Conservation (phyloP, 441 rosid species). For the Syzygium syzygioides region DNA sequence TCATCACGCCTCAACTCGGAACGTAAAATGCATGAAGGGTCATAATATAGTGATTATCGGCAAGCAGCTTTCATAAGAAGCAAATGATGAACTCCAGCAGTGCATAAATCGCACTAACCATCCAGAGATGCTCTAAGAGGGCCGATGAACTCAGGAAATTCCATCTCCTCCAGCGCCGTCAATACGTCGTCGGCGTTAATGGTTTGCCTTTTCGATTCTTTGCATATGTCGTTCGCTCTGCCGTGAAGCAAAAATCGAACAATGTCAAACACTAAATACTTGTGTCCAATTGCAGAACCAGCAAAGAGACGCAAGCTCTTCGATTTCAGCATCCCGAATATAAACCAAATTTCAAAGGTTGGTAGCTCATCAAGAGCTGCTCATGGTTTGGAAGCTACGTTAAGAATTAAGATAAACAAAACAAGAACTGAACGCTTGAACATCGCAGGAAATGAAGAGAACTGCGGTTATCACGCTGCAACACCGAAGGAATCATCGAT, state of each 20-base stretch:
- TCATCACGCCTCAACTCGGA: background rate
- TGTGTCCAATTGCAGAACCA: background rate
- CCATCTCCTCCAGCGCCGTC: slow-evolving; percentile 78
- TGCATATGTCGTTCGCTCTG: slow-evolving; percentile 89
- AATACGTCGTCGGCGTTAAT: slow-evolving; percentile 80
- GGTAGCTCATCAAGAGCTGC: background rate
- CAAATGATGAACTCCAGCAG: background rate
- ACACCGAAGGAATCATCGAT: background rate
- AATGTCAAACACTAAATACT: background rate
- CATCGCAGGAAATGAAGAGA: background rate
- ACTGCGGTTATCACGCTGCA: background rate
- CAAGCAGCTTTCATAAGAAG: background rate
- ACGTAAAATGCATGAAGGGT: background rate
- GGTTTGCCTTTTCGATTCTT: slow-evolving; percentile 88
- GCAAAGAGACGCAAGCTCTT: background rate
- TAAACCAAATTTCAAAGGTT: background rate
- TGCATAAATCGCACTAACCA: slow-evolving; percentile 28
- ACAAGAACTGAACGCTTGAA: background rate
- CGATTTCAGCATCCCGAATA: background rate
- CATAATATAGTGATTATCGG: background rate
- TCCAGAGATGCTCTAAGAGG: slow-evolving; percentile 76
- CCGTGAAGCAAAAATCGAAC: background rate
- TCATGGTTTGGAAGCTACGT: background rate
- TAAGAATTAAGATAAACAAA: background rate
- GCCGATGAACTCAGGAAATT: slow-evolving; percentile 64